These are phyloP conservation scores for Eucalyptus dawsonii DNA, from an alignment of 345 rosid species.

Conservation along the genomic window DNA sequence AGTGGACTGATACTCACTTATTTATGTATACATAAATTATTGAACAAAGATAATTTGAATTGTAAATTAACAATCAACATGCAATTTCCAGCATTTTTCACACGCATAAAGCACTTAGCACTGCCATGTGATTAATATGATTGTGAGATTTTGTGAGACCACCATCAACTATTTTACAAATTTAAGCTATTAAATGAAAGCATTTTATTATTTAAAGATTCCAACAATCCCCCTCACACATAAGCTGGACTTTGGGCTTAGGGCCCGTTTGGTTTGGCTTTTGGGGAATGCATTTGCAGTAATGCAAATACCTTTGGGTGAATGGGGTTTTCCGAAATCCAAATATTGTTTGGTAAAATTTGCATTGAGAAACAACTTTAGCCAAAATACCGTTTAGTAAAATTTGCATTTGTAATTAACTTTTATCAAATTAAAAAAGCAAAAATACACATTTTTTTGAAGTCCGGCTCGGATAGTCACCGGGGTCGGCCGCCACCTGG, in stretches of 20 bases:
- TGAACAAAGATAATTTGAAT: background rate
- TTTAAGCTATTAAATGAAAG: no score
- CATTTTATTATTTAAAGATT: background rate
- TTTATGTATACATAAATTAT: background rate
- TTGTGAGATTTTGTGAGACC: background rate
- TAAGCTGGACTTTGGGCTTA: background rate
- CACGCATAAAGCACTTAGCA: background rate
- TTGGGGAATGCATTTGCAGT: no score
- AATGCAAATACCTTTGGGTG: no score
- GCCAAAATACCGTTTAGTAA: rapidly evolving
- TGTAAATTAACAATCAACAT: background rate
- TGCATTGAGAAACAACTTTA: no score
- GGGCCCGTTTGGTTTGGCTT: rapidly evolving
- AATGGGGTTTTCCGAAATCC: rapidly evolving
- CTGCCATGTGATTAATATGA: background rate
- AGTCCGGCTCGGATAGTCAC: rapidly evolving
- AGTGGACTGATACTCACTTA: background rate
- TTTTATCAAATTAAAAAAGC: no score
- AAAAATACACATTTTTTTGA: no score
- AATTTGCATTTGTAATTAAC: no score
- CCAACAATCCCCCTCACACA: background rate
- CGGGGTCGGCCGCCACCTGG: no score
- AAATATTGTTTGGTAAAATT: no score
- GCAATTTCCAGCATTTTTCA: background rate
- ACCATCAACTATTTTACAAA: background rate